These are phyloP conservation scores for Cetraspora pellucida DNA, from an alignment of 192 early-diverging fungal genomes.

Conservation along the genomic window DNA sequence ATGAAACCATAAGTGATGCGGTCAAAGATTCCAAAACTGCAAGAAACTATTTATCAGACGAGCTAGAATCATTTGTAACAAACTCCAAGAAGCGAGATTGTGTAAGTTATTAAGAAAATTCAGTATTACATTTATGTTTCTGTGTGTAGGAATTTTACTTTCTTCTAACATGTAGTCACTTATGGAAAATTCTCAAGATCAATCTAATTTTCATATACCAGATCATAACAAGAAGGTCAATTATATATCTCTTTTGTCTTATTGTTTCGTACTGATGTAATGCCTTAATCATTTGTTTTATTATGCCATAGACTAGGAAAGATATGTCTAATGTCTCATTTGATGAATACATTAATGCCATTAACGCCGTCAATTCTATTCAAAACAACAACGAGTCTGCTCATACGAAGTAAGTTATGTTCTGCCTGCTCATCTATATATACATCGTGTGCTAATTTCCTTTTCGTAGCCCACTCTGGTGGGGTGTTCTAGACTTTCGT, in stretches of 20 bases:
- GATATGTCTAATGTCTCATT: conserved; percentile 2
- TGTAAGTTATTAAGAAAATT: conserved; percentile 4
- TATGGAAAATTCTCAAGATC: background rate
- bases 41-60: background rate
- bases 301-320: no score
- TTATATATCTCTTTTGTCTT: no score
- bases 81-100: background rate
- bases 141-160: conserved; percentile 6
- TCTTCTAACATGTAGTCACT: background rate
- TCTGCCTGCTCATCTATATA: background rate
- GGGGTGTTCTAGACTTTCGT: conserved; percentile 17
- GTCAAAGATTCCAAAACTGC: background rate
- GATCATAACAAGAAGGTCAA: conserved; percentile 1
- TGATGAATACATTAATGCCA: conserved; percentile 14
- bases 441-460: background rate
- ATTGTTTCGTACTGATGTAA: no score
- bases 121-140: background rate
- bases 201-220: background rate
- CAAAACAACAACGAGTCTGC: conserved; percentile 17
- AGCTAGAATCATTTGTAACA: conserved; percentile 3
- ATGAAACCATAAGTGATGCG: background rate
- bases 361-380: conserved; percentile 29
- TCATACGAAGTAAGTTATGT: conserved; percentile 19
- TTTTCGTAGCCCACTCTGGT: conserved; percentile 29
- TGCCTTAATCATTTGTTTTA: no score